These are phyloP conservation scores for Trametes meyenii DNA, from an alignment of 768 basidiomycete species.

Conservation along the genomic window DNA sequence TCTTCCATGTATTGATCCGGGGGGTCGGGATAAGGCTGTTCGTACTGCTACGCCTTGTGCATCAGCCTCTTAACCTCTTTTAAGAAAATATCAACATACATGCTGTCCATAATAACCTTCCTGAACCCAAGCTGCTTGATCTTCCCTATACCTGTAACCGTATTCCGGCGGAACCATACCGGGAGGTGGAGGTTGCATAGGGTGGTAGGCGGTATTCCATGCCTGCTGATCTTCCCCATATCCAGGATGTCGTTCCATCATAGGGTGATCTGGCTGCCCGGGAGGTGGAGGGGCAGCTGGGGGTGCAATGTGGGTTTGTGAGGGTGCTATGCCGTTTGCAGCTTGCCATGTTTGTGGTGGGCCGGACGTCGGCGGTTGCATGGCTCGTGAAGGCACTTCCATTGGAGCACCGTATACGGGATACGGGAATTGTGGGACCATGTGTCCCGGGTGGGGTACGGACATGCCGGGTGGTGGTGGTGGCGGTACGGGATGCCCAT, in stretches of 20 bases:
- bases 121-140: constrained; percentile 42
- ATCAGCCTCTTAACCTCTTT: background rate
- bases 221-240: constrained; percentile 48
- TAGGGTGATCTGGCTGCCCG: constrained; percentile 35
- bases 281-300: constrained; percentile 19
- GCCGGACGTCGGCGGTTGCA: constrained; percentile 49
- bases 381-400: constrained; percentile 39
- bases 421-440: constrained; percentile 28
- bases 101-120: constrained; percentile 25
- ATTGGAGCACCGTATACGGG: constrained; percentile 21
- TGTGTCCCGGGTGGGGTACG: constrained; percentile 28
- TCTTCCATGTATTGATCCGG: constrained; percentile 59
- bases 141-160: constrained; percentile 66
- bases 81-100: constrained; percentile 9
- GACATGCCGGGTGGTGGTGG: constrained; percentile 29
- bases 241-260: constrained; percentile 47
- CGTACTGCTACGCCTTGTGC: constrained; percentile 44
- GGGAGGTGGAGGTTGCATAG: constrained; percentile 37
- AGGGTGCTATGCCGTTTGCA: constrained; percentile 60
- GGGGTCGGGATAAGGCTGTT: constrained; percentile 55
- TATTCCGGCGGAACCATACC: constrained; percentile 52
- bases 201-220: constrained; percentile 61
- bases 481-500: constrained; percentile 14
- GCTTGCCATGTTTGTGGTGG: constrained; percentile 70
- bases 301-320: constrained; percentile 56